Evolutionary conservation across 2,329 filamentous ascomycete species (phyloP).

Genomic region (Cryphonectria radicalis): DNA sequence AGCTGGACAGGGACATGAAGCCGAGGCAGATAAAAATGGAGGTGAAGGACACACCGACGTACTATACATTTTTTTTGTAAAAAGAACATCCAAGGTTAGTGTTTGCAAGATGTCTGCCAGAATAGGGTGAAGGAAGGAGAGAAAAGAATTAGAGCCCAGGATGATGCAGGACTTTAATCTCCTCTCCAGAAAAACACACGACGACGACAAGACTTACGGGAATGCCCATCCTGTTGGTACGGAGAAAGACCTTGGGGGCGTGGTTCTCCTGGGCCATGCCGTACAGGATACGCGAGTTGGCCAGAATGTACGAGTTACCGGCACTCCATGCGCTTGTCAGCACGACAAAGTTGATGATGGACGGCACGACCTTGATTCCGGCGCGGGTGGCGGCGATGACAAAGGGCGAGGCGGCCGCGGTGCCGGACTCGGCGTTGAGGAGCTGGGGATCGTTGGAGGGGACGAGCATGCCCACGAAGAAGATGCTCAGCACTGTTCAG

Average conservation of each 20-base stretch:
- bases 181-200: neutral
- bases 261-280: conserved; percentile 58
- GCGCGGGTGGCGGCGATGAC: conserved; percentile 56
- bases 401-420: conserved; percentile 52
- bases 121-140: neutral
- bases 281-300: conserved; percentile 57
- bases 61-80: conserved; percentile 12
- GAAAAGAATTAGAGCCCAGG: neutral
- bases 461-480: conserved; percentile 57
- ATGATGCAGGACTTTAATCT: neutral
- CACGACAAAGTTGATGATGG: conserved; percentile 60
- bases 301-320: conserved; percentile 58
- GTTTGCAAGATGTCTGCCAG: neutral
- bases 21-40: conserved; percentile 17
- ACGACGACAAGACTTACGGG: conserved; percentile 20
- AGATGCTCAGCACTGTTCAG: conserved; percentile 47
- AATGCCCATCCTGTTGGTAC: conserved; percentile 52
- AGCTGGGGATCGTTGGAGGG: conserved; percentile 56
- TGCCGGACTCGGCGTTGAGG: conserved; percentile 50
- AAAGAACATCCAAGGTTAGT: conserved; percentile 30
- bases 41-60: conserved; percentile 12
- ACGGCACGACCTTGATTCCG: conserved; percentile 55
- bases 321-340: conserved; percentile 56
- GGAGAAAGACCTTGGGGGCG: conserved; percentile 57
- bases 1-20: conserved; percentile 20